A percentile compares a stretch with the other conserved stretches of the same genome.
phyloP scores from a whole-genome alignment of 495 filamentous ascomycete species.

The Margaritispora aquatica region DNA sequence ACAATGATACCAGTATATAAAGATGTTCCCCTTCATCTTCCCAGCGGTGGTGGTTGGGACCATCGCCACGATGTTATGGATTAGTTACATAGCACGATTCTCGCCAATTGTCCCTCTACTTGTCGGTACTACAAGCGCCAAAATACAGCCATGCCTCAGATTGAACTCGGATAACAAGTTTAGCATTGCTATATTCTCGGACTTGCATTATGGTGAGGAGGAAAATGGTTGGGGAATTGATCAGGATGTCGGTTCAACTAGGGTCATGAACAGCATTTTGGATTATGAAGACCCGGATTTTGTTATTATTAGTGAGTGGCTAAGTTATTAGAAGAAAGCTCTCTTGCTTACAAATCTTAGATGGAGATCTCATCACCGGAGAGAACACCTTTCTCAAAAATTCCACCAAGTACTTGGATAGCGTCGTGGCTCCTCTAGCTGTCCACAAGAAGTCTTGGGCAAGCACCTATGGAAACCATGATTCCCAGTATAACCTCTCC shows the following conservation, averaged over 20 bases:
- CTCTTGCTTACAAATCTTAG: not conserved
- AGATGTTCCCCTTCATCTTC: not conserved
- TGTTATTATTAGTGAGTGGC: constrained; percentile 49
- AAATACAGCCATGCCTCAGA: constrained; percentile 6
- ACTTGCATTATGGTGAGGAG: constrained; percentile 65
- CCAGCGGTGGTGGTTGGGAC: not conserved
- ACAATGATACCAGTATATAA: not conserved
- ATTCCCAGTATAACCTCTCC: constrained; percentile 55
- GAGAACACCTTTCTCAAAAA: constrained; percentile 56
- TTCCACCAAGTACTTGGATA: constrained; percentile 51
- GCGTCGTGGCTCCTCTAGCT: constrained; percentile 53
- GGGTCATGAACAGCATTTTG: constrained; percentile 55
- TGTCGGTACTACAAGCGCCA: not conserved
- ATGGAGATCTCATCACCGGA: constrained; percentile 70
- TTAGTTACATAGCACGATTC: constrained; percentile 1
- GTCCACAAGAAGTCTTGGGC: constrained; percentile 51
- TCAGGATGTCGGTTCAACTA: constrained; percentile 53
- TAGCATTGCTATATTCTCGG: constrained; percentile 52
- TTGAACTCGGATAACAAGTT: constrained; percentile 12
- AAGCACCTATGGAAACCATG: constrained; percentile 71
- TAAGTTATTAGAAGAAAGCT: too few species aligned
- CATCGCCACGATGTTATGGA: constrained; percentile 6
- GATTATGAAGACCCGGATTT: constrained; percentile 49
- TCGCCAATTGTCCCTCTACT: not conserved
- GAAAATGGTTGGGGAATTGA: constrained; percentile 51